These are phyloP conservation scores for Termitomyces sp. DNA, from an alignment of 768 basidiomycete genomes.

Conservation along the genomic window DNA sequence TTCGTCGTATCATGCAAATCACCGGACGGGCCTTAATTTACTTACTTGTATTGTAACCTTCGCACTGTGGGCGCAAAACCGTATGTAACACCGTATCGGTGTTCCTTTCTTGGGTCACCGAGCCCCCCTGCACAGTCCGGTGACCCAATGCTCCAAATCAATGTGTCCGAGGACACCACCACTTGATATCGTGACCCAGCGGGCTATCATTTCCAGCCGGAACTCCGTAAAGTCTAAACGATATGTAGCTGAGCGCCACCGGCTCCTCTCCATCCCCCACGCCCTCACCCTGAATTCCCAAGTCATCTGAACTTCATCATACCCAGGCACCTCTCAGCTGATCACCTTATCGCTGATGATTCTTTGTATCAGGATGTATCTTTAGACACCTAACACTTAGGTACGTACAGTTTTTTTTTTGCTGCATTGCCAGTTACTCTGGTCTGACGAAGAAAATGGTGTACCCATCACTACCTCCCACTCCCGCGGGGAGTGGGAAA, in stretches of 20 bases:
- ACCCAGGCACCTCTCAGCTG: not conserved
- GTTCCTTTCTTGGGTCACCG: not conserved
- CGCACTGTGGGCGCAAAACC: too few relatives aligned
- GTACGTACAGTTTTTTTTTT: not conserved
- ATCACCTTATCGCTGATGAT: conserved; percentile 1
- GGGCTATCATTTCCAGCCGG: not conserved
- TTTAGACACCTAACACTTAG: not conserved
- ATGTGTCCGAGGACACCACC: not conserved
- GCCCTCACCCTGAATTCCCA: not conserved
- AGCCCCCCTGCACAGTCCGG: not conserved
- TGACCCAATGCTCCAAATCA: not conserved
- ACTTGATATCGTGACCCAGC: not conserved
- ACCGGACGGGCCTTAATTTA: not conserved
- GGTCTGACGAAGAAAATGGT: not conserved
- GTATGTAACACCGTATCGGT: not conserved
- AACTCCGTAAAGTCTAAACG: not conserved
- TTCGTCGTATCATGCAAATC: not conserved
- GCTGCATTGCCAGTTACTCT: not conserved
- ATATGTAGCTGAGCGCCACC: not conserved
- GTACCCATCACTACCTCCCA: too few relatives aligned
- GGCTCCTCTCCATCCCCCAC: not conserved
- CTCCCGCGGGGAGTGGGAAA: too few relatives aligned
- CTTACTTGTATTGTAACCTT: too few relatives aligned
- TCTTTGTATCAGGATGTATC: not conserved
- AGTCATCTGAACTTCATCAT: not conserved